Base-by-base conservation (phyloP, 768 basidiomycete genomes). In the Russula virescens region DNA sequence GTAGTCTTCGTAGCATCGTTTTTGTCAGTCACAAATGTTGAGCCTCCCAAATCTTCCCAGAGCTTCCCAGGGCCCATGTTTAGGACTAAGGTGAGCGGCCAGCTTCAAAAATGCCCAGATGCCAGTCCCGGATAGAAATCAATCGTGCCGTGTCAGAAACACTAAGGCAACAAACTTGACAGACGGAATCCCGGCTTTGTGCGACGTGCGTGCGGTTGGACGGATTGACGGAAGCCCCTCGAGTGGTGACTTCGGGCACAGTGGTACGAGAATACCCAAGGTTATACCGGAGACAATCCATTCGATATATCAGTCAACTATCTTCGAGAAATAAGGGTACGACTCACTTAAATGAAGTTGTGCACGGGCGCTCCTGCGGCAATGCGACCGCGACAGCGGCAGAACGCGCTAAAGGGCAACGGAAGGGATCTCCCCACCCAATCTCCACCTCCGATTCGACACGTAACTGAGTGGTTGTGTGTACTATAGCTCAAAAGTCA, bases 41-140 rank as follows among this genome's bases (percentile, higher is more conserved):
- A 53, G 9, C 62, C 53, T 42, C 62, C 62, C 28, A 63, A 42
- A 26, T 63, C 46, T 31, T 63, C 62, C 62, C 62, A 63, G 62
- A 63, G 62, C 31, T 58, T 58, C 5, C 62, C 62, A 8, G 56
- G 47, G 21, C 38, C 57, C 38, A 35, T 34, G 16, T 46, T 48
- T 47, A 50, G n/a, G 19, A 16, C 13, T 34, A 38, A 35, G 31
- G 43, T 26, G 35, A 28, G 25, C 2, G 25, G 26, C 45, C 35
- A 23, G 31, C 18, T 38, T 35, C 43, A 19, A 46, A 40, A 28
- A 57, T 55, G 19, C 34, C 25, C 43, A 60, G 45, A 34, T 10
- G n/a, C 26, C 10, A n/a, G 43, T 5, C 25, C 42, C 23, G 13
- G n/a, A 25, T 25, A 11, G 21, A 53, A 8, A 11, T 34, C 26